These are phyloP conservation scores for Pseudogymnoascus sp. DNA, from an alignment of 2,329 filamentous ascomycete genomes.

Conservation along the genomic window DNA sequence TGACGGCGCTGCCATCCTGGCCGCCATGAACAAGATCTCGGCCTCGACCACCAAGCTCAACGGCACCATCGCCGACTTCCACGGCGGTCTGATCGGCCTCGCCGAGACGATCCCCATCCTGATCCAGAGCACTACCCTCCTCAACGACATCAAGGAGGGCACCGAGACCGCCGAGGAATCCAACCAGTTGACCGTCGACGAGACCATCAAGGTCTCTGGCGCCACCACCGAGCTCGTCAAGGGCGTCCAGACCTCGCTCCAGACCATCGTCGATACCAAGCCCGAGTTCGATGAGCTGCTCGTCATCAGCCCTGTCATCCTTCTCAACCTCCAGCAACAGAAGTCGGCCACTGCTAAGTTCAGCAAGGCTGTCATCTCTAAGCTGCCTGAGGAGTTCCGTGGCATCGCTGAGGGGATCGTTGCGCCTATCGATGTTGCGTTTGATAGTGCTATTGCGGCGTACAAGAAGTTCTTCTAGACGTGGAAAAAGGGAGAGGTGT, in stretches of 20 bases:
- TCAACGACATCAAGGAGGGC: constrained; percentile 34
- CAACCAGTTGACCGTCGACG: constrained; percentile 31
- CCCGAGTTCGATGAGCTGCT: constrained; percentile 37
- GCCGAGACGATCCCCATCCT: constrained; percentile 31
- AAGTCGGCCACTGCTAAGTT: constrained; percentile 31
- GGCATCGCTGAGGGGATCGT: constrained; percentile 25
- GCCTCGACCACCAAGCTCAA: constrained; percentile 20
- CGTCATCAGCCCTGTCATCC: constrained; percentile 34
- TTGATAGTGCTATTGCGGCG: constrained; percentile 16
- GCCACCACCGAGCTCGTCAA: constrained; percentile 19
- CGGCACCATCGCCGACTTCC: constrained; percentile 16
- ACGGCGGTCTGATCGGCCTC: constrained; percentile 13
- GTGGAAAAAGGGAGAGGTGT: neutral
- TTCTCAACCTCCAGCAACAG: constrained; percentile 35
- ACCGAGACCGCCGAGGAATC: constrained; percentile 32
- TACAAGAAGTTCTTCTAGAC: constrained; percentile 13
- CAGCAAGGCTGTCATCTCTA: constrained; percentile 16
- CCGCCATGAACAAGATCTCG: constrained; percentile 20
- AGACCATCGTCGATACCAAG: constrained; percentile 27
- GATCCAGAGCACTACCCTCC: constrained; percentile 32
- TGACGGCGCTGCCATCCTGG: constrained; percentile 20
- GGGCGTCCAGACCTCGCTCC: constrained; percentile 13
- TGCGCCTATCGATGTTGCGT: constrained; percentile 30
- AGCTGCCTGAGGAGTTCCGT: constrained; percentile 17
- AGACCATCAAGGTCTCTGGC: constrained; percentile 33